Evolutionary conservation across 768 basidiomycete genomes (phyloP), one percentile per base, ranked within the genome.

Genomic region (Amanita thiersii): DNA sequence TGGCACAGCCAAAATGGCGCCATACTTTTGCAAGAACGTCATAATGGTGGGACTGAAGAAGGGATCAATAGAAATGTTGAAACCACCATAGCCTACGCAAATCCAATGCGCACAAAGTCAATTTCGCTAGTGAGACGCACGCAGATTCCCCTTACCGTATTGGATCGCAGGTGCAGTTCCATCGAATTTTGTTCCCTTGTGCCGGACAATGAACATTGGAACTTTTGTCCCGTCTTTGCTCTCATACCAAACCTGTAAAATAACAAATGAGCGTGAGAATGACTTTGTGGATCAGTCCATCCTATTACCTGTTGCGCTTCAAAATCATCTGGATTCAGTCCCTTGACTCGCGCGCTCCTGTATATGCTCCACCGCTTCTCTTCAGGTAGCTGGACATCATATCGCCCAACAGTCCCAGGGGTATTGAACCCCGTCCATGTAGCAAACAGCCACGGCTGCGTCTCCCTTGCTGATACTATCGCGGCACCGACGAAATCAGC

Each of bases 161-260:
- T 87, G 84, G 21, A 88, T 64, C 0, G 75, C 81, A 11, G 87
- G 76, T 1, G 86, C 85, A 0, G 79, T 81, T 11, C 86, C 86
- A 46, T 89, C 82, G 30, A 75, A 66, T 46, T 70, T 62, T 2
- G 81, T 85, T 26, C 67, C 70, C 56, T 81, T 81, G 55, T 84
- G 85, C 35, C 78, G 72, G 15, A 88, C 82, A 47, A 91, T 70
- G 53, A 88, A 90, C 87, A 91, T 89, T 1, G 88, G 88, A 25
- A 91, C 66, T 40, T 69, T 72, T 4, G 85, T 88, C 1, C 85
- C 85, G 52, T 90, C 88, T 57, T 81, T 84, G 59, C 78, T 79
- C 14, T 66, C 56, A 52, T 80, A 90, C 81, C 87, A 91, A 14
- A 87, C 81, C 73, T 78, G 19, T 18, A 20, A n/a, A n/a, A n/a